These are phyloP conservation scores for Phytophthora hybrid DNA, from an alignment of 352 stramenopile genomes.

Conservation along the genomic window DNA sequence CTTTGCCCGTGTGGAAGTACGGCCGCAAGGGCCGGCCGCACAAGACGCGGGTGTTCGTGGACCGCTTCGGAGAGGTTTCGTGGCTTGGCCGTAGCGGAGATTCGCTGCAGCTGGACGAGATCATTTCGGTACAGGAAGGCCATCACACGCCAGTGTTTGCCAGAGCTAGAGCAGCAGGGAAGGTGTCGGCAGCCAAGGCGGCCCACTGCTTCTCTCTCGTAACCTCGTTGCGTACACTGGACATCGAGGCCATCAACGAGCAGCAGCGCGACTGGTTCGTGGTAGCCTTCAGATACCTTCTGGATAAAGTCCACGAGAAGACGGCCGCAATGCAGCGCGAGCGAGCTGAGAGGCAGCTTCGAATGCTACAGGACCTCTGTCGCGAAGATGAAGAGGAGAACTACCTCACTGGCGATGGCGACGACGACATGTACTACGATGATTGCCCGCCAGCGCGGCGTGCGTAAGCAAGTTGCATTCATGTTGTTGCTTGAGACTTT, in stretches of 20 bases:
- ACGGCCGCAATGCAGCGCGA: slow-evolving; percentile 79
- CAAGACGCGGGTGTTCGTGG: slow-evolving; percentile 85
- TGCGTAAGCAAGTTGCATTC: slow-evolving; percentile 13
- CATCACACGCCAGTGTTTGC: slow-evolving; percentile 74
- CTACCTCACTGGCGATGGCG: slow-evolving; percentile 30
- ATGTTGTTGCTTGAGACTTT: neutral
- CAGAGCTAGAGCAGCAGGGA: slow-evolving; percentile 45
- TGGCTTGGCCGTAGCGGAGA: slow-evolving; percentile 83
- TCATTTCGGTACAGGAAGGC: slow-evolving; percentile 62
- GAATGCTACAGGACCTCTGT: slow-evolving; percentile 81
- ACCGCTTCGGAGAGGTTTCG: slow-evolving; percentile 86
- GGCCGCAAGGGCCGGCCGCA: slow-evolving; percentile 78
- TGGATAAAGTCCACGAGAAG: slow-evolving; percentile 89
- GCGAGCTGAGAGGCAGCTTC: slow-evolving; percentile 79
- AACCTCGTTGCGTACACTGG: slow-evolving; percentile 65
- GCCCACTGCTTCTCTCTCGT: slow-evolving; percentile 80
- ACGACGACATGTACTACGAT: slow-evolving; percentile 46
- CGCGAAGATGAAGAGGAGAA: slow-evolving; percentile 40
- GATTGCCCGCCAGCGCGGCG: slow-evolving; percentile 27
- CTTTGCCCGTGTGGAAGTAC: slow-evolving; percentile 76
- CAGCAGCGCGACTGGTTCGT: slow-evolving; percentile 87
- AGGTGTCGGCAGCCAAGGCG: slow-evolving; percentile 39
- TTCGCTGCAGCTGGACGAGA: slow-evolving; percentile 82
- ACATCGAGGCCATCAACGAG: slow-evolving; percentile 81
- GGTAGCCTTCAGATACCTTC: slow-evolving; percentile 85